Evolutionary conservation across 306 rosid species (phyloP).

Genomic region (Rubus idaeus): DNA sequence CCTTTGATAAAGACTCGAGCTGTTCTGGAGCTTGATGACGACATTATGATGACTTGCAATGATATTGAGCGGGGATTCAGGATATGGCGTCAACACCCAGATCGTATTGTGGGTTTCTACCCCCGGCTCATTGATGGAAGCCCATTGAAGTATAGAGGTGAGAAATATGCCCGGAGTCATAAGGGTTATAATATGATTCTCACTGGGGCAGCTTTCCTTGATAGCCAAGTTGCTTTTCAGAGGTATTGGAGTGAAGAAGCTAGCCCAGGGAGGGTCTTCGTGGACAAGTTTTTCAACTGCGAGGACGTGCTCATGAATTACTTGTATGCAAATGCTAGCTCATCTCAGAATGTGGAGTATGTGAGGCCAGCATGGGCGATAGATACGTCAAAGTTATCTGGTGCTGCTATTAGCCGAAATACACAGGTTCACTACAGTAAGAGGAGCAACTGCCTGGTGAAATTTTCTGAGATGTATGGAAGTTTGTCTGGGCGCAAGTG

Average conservation of each 20-base stretch:
- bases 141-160: slow-evolving; percentile 71
- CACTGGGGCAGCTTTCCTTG: slow-evolving; percentile 95
- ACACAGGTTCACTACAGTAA: slow-evolving; percentile 62
- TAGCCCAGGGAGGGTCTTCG: slow-evolving; percentile 67
- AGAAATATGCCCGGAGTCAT: slow-evolving; percentile 66
- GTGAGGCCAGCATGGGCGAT: slow-evolving; percentile 97
- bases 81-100: slow-evolving; percentile 90
- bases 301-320: slow-evolving; percentile 89
- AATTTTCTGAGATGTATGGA: slow-evolving; percentile 74
- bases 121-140: slow-evolving; percentile 79
- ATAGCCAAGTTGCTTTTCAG: slow-evolving; percentile 64
- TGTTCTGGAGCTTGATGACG: slow-evolving; percentile 97
- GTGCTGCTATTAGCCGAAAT: slow-evolving; percentile 88
- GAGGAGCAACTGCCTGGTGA: slow-evolving; percentile 71
- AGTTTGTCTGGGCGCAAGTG: slow-evolving; percentile 62
- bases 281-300: slow-evolving; percentile 71
- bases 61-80: slow-evolving; percentile 90
- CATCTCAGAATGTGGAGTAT: slow-evolving; percentile 75
- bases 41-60: slow-evolving; percentile 98
- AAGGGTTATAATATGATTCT: slow-evolving; percentile 97
- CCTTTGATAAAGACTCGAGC: slow-evolving; percentile 79
- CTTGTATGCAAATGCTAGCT: slow-evolving; percentile 87
- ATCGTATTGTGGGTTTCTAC: slow-evolving; percentile 91
- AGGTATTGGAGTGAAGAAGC: slow-evolving; percentile 86
- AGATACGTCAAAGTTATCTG: slow-evolving; percentile 90